Percentiles rank a stretch among this genome's conserved stretches.
phyloP scores from a whole-genome alignment of 768 basidiomycete species.

The Solioccasus polychromus region DNA sequence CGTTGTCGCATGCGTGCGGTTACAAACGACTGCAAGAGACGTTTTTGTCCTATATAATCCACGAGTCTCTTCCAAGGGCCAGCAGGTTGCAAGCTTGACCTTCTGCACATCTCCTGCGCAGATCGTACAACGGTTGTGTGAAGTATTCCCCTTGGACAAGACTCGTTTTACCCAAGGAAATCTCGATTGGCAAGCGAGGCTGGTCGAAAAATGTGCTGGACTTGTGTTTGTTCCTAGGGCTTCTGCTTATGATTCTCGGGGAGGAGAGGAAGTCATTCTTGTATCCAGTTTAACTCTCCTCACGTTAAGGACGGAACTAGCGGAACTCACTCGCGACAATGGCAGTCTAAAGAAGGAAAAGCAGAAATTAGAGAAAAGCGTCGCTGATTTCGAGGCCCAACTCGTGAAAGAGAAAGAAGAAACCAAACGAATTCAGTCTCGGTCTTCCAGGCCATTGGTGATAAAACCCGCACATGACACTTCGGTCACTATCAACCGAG shows the following conservation, averaged over 20 bases:
- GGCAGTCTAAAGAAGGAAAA: slow-evolving; percentile 17
- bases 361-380: slow-evolving; percentile 27
- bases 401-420: slow-evolving; percentile 17
- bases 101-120: slow-evolving; percentile 43
- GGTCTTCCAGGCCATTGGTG: slow-evolving; percentile 1
- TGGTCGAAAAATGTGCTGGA: slow-evolving; percentile 51
- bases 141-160: slow-evolving; percentile 44
- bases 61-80: slow-evolving; percentile 48
- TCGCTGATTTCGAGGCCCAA: slow-evolving; percentile 9
- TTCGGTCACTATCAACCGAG: not conserved
- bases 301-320: slow-evolving; percentile 37
- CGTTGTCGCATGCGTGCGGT: slow-evolving; percentile 48
- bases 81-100: slow-evolving; percentile 51
- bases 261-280: slow-evolving; percentile 35
- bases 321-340: slow-evolving; percentile 35
- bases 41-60: slow-evolving; percentile 63
- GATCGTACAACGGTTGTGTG: slow-evolving; percentile 39
- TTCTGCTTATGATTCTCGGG: slow-evolving; percentile 9
- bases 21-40: slow-evolving; percentile 21
- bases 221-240: slow-evolving; percentile 47
- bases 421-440: not conserved
- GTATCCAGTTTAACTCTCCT: slow-evolving; percentile 51
- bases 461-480: not conserved
- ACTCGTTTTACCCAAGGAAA: slow-evolving; percentile 32
- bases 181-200: slow-evolving; percentile 53